A percentile compares a stretch with the other conserved stretches of the same genome.
Conservation (phyloP, 768 basidiomycete species). For the Mycena rosella region DNA sequence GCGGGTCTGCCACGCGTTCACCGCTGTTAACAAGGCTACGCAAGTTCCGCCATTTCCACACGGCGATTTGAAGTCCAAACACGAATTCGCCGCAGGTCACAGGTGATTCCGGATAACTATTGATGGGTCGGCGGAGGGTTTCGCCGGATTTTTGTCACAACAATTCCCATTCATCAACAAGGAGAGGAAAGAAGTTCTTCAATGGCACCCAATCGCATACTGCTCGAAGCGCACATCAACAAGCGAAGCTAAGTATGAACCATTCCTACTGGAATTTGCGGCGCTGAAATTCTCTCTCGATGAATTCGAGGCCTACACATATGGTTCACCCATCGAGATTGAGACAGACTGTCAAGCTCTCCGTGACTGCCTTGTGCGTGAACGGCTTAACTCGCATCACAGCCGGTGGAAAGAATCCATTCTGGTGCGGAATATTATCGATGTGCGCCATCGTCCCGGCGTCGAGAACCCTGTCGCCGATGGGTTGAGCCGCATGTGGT, state of each 20-base stretch:
- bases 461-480: too few relatives aligned
- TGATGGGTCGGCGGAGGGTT: conserved; percentile 47
- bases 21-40: conserved; percentile 6
- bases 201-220: conserved; percentile 48
- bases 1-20: conserved; percentile 12
- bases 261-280: conserved; percentile 50
- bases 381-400: too few relatives aligned
- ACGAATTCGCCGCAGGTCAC: conserved; percentile 15
- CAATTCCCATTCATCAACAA: conserved; percentile 30
- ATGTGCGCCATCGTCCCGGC: too few relatives aligned
- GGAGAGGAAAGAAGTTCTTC: conserved; percentile 32
- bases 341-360: too few relatives aligned
- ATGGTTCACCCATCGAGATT: too few relatives aligned
- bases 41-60: conserved; percentile 47
- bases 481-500: too few relatives aligned
- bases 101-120: conserved; percentile 44
- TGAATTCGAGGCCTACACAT: too few relatives aligned
- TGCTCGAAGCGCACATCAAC: conserved; percentile 51
- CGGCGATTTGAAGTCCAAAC: conserved; percentile 46
- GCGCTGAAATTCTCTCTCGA: too few relatives aligned
- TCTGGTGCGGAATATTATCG: too few relatives aligned
- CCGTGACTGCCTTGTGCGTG: too few relatives aligned
- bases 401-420: too few relatives aligned
- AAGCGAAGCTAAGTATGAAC: conserved; percentile 47
- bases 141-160: conserved; percentile 45